Base-by-base conservation (phyloP, 2,329 filamentous ascomycete genomes). In the Plectosphaerella cucumerina region DNA sequence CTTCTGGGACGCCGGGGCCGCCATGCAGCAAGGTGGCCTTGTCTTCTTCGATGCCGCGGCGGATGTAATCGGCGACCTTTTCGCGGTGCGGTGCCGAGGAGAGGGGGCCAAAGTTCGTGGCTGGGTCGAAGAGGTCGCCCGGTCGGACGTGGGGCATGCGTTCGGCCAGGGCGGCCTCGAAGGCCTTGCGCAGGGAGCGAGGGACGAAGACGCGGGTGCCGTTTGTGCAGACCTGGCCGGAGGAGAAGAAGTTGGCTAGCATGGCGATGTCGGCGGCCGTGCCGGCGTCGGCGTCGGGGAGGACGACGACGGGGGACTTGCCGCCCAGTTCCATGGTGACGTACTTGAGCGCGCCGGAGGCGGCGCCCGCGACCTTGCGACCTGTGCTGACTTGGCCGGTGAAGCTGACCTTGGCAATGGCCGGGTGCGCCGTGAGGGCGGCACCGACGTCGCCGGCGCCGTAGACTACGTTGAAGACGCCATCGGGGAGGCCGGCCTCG, bases 181-280 rank as follows among this genome's bases (percentile, higher is more conserved):
- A 92, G 0, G 73, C 74, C 14, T 70, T 51, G 64, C 91, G 84
- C 66, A 90, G 77, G 35, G 70, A 65, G 33, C 76, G 71, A 0
- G 87, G 90, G 3, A 96, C 79, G 65, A 96, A 96, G 33, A 96
- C 90, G 11, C 91, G 80, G 1, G 91, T 96, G 47, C 91, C 91
- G 66, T 96, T 96, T 47, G 91, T 96, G 78, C 91, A 96, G 47
- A 96, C 90, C 69, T 96, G 91, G 26, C 91, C 91, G 0, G 88
- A 89, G 58, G 87, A 91, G 76, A 89, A 96, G 73, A 96, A 96
- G 69, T 96, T 96, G 60, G 90, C 91, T 77, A 95, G 90, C 87
- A 96, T 92, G 56, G 90, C 90, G 26, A 89, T 87, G 62, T 96
- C 86, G 33, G 90, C 91, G n/a, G 91, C 91, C 60, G 83, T 82